Percentiles rank a stretch among this genome's conserved stretches.
These are phyloP conservation scores for Trichoderma brevicompactum DNA, from an alignment of 2,329 filamentous ascomycete species.

Conservation along the genomic window DNA sequence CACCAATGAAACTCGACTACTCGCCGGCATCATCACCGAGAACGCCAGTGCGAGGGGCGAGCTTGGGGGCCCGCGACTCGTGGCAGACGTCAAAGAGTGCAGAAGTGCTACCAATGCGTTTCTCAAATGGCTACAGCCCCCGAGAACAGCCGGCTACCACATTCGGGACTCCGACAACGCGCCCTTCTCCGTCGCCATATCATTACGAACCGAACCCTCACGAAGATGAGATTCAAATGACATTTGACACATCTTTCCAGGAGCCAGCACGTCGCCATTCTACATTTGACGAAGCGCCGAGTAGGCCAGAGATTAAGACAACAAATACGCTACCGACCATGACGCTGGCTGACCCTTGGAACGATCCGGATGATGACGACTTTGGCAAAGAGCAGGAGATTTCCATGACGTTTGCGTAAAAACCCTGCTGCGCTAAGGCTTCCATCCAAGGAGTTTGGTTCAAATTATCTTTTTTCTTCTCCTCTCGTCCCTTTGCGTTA, in stretches of 20 bases:
- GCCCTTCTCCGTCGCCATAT: constrained; percentile 30
- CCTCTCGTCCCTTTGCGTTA: not conserved
- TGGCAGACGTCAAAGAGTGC: constrained; percentile 55
- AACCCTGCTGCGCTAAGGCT: not conserved
- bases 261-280: constrained; percentile 15
- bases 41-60: constrained; percentile 33
- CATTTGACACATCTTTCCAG: constrained; percentile 69
- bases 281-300: constrained; percentile 35
- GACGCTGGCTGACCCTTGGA: constrained; percentile 68
- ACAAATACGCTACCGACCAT: constrained; percentile 57
- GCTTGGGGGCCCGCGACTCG: constrained; percentile 31
- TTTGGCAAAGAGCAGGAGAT: constrained; percentile 77
- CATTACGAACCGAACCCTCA: constrained; percentile 46
- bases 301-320: constrained; percentile 41
- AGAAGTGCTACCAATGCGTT: constrained; percentile 41
- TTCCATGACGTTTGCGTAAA: constrained; percentile 77
- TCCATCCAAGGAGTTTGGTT: not conserved
- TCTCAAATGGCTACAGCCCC: constrained; percentile 34
- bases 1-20: constrained; percentile 81
- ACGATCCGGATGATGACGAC: constrained; percentile 67
- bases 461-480: not conserved
- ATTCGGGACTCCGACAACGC: not conserved
- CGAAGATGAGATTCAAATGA: constrained; percentile 67
- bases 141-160: constrained; percentile 9
- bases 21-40: constrained; percentile 41